A percentile compares a stretch with the other conserved stretches of the same genome.
phyloP scores from a whole-genome alignment of 257 asterid species.

The Marsdenia floribunda region DNA sequence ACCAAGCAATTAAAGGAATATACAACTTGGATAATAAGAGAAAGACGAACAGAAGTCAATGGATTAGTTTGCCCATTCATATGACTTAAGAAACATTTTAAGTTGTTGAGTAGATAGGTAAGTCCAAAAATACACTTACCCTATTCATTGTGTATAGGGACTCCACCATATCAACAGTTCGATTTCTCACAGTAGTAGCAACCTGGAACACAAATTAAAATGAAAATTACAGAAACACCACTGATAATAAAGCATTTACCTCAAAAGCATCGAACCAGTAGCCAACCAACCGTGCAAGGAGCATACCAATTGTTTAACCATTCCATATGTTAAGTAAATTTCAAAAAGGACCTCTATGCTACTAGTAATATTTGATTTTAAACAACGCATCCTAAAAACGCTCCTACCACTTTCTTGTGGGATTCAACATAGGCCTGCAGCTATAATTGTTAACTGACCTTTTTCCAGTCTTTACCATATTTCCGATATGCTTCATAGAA shows the following conservation, averaged over 20 bases:
- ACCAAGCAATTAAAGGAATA: not conserved
- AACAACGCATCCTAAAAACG: not conserved
- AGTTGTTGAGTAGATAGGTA: not conserved
- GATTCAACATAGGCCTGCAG: not conserved
- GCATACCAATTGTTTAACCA: not conserved
- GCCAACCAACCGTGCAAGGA: not conserved
- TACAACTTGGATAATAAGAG: not conserved
- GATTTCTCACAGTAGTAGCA: conserved; percentile 55
- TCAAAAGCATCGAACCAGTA: not conserved
- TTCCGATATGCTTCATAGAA: conserved; percentile 84
- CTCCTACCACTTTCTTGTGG: not conserved
- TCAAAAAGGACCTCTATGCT: not conserved
- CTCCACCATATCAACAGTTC: conserved; percentile 82
- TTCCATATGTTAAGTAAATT: not conserved
- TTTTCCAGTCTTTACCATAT: conserved; percentile 81
- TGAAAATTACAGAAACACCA: not conserved
- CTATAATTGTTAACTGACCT: conserved; percentile 44
- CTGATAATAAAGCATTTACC: not conserved
- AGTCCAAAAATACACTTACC: conserved; percentile 13
- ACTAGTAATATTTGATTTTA: not conserved
- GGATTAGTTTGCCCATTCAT: not conserved
- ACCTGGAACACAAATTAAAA: conserved; percentile 40
- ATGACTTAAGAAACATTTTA: not conserved
- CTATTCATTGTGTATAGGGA: conserved; percentile 58
- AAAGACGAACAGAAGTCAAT: not conserved